These are phyloP conservation scores for Keqinozyma sinolaborantium DNA, from an alignment of 1,139 yeast species.

Conservation along the genomic window DNA sequence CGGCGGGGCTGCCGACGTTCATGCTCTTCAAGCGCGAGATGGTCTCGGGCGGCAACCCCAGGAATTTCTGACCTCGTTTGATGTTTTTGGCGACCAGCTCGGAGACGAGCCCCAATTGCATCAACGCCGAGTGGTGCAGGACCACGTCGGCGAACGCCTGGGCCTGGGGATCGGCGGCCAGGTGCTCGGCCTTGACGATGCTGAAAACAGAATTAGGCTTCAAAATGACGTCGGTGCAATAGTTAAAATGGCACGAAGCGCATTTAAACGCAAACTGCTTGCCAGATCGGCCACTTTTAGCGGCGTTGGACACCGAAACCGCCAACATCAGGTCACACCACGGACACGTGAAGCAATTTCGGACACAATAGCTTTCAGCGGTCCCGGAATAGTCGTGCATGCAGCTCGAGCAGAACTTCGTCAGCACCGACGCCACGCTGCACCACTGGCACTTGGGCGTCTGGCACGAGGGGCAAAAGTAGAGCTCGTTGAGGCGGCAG, in stretches of 20 bases:
- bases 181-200: constrained; percentile 20
- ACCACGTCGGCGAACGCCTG: constrained; percentile 2
- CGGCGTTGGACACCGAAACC: constrained; percentile 20
- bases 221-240: constrained; percentile 24
- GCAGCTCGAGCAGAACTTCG: constrained; percentile 37
- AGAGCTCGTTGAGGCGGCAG: constrained; percentile 17
- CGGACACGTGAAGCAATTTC: constrained; percentile 42
- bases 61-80: constrained; percentile 7
- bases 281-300: constrained; percentile 18
- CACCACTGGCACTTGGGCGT: constrained; percentile 24
- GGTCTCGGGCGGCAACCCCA: constrained; percentile 10
- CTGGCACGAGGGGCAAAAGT: constrained; percentile 39
- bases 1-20: constrained; percentile 8
- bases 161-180: neutral
- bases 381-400: constrained; percentile 28
- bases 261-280: constrained; percentile 34
- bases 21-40: constrained; percentile 10
- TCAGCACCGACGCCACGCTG: constrained; percentile 18
- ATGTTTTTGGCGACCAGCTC: constrained; percentile 9
- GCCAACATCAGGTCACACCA: constrained; percentile 24
- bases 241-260: constrained; percentile 25
- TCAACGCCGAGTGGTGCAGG: constrained; percentile 3
- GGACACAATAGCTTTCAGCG: constrained; percentile 23
- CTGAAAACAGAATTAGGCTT: constrained; percentile 33
- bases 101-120: constrained; percentile 6